phyloP scores from a whole-genome alignment of 495 filamentous ascomycete genomes.

The Neurospora hispaniola region DNA sequence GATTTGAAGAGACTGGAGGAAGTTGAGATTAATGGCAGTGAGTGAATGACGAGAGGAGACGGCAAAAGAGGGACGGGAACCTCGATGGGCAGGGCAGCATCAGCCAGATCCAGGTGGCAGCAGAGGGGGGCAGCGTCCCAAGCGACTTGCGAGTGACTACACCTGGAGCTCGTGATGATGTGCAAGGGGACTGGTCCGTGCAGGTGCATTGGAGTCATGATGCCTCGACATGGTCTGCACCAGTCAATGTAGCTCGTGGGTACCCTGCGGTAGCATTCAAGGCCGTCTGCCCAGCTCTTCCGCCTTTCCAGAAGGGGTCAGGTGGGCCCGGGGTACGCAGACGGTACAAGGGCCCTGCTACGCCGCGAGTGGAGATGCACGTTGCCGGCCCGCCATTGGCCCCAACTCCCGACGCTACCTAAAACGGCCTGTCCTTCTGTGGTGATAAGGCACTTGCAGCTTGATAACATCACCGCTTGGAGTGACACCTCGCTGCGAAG shows the following conservation, averaged over 20 bases:
- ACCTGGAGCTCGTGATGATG: slow-evolving; percentile 22
- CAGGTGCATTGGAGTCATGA: not conserved
- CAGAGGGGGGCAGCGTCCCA: not conserved
- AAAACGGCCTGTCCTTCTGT: slow-evolving; percentile 10
- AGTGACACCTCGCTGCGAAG: not conserved
- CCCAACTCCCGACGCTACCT: slow-evolving; percentile 6
- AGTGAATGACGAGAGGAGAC: slow-evolving; percentile 5
- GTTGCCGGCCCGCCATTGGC: slow-evolving; percentile 1
- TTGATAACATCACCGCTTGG: slow-evolving; percentile 17
- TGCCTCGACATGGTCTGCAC: not conserved
- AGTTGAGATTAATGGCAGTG: not conserved
- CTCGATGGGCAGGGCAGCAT: not conserved
- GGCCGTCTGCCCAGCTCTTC: not conserved
- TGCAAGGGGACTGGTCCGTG: slow-evolving; percentile 3
- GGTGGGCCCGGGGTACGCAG: slow-evolving; percentile 3
- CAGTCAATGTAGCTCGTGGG: slow-evolving; percentile 5
- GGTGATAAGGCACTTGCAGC: slow-evolving; percentile 18
- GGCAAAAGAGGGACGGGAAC: slow-evolving; percentile 1
- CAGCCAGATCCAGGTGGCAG: not conserved
- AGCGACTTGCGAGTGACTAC: slow-evolving; percentile 6
- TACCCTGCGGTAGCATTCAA: slow-evolving; percentile 4
- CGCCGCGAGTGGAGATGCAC: not conserved
- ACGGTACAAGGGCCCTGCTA: slow-evolving; percentile 7
- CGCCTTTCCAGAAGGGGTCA: not conserved
- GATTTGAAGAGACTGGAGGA: not conserved